Evolutionary conservation across 768 basidiomycete species (phyloP).

Genomic region (Trametes punicea): DNA sequence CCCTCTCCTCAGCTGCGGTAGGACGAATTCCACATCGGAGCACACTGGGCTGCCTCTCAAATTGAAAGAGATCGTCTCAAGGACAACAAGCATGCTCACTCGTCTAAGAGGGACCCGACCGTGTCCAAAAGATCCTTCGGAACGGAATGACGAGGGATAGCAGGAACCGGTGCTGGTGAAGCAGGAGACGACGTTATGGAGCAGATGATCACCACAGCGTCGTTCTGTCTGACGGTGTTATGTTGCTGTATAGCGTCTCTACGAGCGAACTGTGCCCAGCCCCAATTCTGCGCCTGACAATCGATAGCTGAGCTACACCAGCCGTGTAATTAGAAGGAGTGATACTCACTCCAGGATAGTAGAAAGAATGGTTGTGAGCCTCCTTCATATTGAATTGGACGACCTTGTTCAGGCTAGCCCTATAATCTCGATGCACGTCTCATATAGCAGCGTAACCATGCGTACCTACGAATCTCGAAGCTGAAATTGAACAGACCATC

Average conservation of each 20-base stretch:
- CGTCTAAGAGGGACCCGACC: constrained; percentile 72
- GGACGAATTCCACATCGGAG: constrained; percentile 79
- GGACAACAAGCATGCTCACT: constrained; percentile 28
- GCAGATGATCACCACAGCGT: constrained; percentile 74
- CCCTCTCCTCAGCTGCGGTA: constrained; percentile 47
- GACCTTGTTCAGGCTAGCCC: constrained; percentile 42
- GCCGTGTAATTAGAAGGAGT: not conserved
- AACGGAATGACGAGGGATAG: constrained; percentile 49
- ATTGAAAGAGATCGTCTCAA: not conserved
- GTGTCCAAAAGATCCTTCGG: constrained; percentile 66
- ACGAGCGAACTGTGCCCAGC: constrained; percentile 82
- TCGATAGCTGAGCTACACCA: not conserved
- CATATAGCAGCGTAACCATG: not conserved
- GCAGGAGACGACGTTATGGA: constrained; percentile 69
- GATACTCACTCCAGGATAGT: constrained; percentile 32
- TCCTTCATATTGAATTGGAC: constrained; percentile 65
- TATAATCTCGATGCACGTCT: not conserved
- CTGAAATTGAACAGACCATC: constrained; percentile 84
- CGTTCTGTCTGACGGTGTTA: constrained; percentile 47
- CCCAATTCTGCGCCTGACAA: constrained; percentile 77
- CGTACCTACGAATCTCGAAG: constrained; percentile 75
- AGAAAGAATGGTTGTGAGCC: constrained; percentile 79
- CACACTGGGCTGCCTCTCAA: constrained; percentile 48
- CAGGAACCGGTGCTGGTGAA: constrained; percentile 43
- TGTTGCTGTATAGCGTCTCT: constrained; percentile 66